A percentile compares a stretch with the other conserved stretches of the same genome.
Evolutionary conservation across 2,329 filamentous ascomycete species (phyloP).

Genomic region (Aureobasidium sp.): DNA sequence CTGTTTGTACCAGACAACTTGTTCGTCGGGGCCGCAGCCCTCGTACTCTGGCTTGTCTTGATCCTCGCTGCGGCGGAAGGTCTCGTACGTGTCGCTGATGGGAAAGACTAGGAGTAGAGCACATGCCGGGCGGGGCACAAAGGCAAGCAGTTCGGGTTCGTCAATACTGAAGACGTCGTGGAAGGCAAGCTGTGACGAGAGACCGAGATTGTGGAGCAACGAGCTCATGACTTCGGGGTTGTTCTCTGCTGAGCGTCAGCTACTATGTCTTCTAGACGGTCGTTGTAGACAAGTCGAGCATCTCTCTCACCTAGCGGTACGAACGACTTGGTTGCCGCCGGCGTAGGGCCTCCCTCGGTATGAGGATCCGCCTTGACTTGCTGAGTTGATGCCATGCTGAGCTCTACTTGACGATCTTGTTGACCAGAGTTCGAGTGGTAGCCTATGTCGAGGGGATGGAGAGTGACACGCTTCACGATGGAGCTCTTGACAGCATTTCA

Average conservation of each 20-base stretch:
- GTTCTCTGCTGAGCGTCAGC: constrained; percentile 40
- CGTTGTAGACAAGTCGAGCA: not conserved
- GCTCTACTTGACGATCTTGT: no score
- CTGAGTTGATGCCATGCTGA: constrained; percentile 8
- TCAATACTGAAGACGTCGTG: constrained; percentile 90
- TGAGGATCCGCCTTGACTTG: constrained; percentile 10
- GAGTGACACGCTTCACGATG: not conserved
- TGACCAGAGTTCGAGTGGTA: no score
- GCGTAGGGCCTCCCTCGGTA: not conserved
- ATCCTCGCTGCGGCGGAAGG: constrained; percentile 67
- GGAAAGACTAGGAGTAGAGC: constrained; percentile 92
- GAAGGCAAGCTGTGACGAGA: constrained; percentile 67
- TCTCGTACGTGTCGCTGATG: constrained; percentile 70
- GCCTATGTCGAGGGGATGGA: not conserved
- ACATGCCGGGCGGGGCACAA: constrained; percentile 79
- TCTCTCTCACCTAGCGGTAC: constrained; percentile 13
- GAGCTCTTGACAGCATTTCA: not conserved
- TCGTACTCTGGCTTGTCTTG: constrained; percentile 52
- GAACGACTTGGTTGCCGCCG: constrained; percentile 11
- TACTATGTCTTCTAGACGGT: not conserved
- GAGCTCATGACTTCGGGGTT: constrained; percentile 85
- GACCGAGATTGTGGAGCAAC: constrained; percentile 74
- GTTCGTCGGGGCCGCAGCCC: constrained; percentile 59
- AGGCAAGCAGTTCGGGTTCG: constrained; percentile 73
- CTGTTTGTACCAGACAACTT: constrained; percentile 89